These are phyloP conservation scores for Xylaria intraflava DNA, from an alignment of 495 filamentous ascomycete species.

Conservation along the genomic window DNA sequence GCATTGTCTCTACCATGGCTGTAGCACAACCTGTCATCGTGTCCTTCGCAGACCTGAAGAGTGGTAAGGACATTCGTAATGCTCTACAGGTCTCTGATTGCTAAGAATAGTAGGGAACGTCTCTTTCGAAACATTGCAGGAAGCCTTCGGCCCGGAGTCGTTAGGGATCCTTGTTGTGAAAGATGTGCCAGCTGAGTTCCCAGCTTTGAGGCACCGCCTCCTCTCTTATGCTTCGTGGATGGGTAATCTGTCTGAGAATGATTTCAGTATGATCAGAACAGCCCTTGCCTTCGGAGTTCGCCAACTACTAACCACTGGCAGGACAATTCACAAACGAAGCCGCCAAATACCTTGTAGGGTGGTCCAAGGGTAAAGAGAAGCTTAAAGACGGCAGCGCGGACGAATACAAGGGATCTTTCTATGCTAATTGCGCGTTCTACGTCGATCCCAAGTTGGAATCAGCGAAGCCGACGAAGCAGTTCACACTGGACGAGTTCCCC, in stretches of 20 bases:
- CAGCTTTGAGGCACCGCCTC: conserved; percentile 58
- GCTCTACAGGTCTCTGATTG: neutral
- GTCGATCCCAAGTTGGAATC: conserved; percentile 57
- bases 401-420: conserved; percentile 91
- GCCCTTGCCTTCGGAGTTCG: neutral
- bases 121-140: conserved; percentile 64
- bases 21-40: conserved; percentile 45
- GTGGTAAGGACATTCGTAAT: conserved; percentile 28
- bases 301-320: conserved; percentile 22
- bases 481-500: conserved; percentile 52
- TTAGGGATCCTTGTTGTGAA: conserved; percentile 90
- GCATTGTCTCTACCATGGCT: conserved; percentile 28
- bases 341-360: conserved; percentile 59
- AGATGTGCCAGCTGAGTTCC: conserved; percentile 67
- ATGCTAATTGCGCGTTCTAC: conserved; percentile 94
- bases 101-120: conserved; percentile 52
- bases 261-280: conserved; percentile 54
- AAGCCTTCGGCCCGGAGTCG: conserved; percentile 87
- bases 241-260: conserved; percentile 65
- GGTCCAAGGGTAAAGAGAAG: conserved; percentile 90
- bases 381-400: conserved; percentile 84
- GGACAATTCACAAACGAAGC: conserved; percentile 58
- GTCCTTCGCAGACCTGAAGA: conserved; percentile 46
- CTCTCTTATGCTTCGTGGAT: conserved; percentile 86
- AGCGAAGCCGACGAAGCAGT: conserved; percentile 50